These are phyloP conservation scores for Suillus subluteus DNA, from an alignment of 768 basidiomycete species.

Conservation along the genomic window DNA sequence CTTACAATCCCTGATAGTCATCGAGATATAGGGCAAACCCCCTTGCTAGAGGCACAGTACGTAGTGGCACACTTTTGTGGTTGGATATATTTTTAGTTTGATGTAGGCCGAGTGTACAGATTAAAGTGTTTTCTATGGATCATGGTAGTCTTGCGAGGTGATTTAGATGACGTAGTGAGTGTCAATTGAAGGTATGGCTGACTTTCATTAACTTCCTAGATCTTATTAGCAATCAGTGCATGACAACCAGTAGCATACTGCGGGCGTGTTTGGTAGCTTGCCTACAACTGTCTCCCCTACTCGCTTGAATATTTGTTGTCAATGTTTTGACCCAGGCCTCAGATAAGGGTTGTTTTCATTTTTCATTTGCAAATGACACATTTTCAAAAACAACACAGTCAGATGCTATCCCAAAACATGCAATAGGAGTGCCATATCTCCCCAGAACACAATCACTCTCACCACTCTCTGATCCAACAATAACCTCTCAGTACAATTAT, in stretches of 20 bases:
- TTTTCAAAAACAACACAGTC: neutral
- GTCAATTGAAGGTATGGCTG: neutral
- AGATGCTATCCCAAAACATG: too few relatives aligned
- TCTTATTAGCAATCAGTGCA: neutral
- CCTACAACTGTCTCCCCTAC: neutral
- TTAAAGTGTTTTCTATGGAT: neutral
- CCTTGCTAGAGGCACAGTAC: neutral
- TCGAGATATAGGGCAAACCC: neutral
- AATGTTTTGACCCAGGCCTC: neutral
- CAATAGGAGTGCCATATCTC: neutral
- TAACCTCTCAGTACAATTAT: too few relatives aligned
- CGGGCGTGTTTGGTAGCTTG: neutral
- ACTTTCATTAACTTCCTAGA: neutral
- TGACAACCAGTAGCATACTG: neutral
- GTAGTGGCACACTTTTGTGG: neutral
- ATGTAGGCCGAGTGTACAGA: neutral
- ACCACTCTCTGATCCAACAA: too few relatives aligned
- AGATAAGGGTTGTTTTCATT: too few relatives aligned
- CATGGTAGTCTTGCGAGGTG: neutral
- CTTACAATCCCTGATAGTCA: neutral
- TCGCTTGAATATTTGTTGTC: neutral
- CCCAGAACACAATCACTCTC: too few relatives aligned
- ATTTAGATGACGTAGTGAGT: neutral
- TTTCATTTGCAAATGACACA: too few relatives aligned
- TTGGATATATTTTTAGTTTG: neutral